Percentiles rank a stretch among this genome's conserved stretches.
Conservation (phyloP, 495 filamentous ascomycete species). For the Cairneyella variabilis region DNA sequence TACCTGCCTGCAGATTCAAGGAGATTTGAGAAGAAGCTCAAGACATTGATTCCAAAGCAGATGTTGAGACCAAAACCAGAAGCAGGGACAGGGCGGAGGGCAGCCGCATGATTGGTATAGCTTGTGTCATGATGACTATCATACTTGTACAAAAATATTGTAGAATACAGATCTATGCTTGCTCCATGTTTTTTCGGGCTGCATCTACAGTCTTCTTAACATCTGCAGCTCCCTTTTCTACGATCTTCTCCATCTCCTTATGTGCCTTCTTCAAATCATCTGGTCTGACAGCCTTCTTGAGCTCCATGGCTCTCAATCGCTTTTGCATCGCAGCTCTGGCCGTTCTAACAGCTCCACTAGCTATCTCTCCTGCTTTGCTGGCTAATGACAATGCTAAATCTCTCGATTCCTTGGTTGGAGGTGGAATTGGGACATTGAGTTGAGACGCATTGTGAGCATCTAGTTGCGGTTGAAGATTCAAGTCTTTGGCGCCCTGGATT, state of each 20-base stretch:
- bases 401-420: constrained; percentile 58
- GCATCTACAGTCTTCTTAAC: constrained; percentile 67
- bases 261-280: constrained; percentile 67
- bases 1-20: constrained; percentile 31
- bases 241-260: constrained; percentile 69
- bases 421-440: constrained; percentile 68
- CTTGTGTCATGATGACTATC: constrained; percentile 2
- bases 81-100: not conserved
- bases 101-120: constrained; percentile 14
- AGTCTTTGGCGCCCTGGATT: constrained; percentile 56
- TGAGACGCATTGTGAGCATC: constrained; percentile 65
- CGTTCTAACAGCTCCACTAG: constrained; percentile 49
- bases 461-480: constrained; percentile 71
- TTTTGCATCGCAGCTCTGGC: constrained; percentile 59
- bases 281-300: constrained; percentile 50
- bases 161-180: constrained; percentile 20
- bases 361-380: constrained; percentile 56
- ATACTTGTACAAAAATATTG: constrained; percentile 26
- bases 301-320: constrained; percentile 56
- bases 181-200: constrained; percentile 55
- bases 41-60: constrained; percentile 23
- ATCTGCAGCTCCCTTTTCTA: constrained; percentile 63
- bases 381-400: constrained; percentile 51
- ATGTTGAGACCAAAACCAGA: not conserved
- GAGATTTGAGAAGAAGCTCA: constrained; percentile 33